Percentiles rank a stretch among this genome's conserved stretches.
Conservation (phyloP, 2,329 filamentous ascomycete species). For the Nigrograna mackinnonii region DNA sequence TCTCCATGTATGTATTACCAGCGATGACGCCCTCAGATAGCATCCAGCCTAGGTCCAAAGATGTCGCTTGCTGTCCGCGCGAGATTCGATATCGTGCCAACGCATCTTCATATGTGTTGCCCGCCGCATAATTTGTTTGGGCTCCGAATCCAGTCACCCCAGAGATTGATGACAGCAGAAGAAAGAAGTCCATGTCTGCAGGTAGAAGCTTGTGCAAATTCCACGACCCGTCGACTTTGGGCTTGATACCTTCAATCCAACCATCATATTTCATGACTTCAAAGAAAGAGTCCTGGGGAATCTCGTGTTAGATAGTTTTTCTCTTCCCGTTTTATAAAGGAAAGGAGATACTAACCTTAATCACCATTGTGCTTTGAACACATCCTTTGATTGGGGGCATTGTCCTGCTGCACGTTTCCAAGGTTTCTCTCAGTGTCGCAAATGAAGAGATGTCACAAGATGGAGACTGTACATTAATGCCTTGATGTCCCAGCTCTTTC, state of each 20-base stretch:
- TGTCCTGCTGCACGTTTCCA: constrained; percentile 4
- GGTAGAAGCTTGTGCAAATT: constrained; percentile 26
- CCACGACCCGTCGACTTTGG: constrained; percentile 40
- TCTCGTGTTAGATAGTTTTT: not conserved
- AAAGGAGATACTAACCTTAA: constrained; percentile 8
- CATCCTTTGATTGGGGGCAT: constrained; percentile 26
- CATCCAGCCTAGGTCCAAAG: constrained; percentile 17
- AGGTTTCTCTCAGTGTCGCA: constrained; percentile 7
- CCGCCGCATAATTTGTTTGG: constrained; percentile 29
- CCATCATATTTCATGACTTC: constrained; percentile 19
- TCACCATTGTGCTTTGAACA: constrained; percentile 25
- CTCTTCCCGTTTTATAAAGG: not conserved
- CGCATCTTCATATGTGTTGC: constrained; percentile 26
- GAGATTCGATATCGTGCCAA: constrained; percentile 22
- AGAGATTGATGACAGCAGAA: constrained; percentile 21
- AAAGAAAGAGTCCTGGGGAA: constrained; percentile 18
- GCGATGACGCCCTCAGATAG: not conserved
- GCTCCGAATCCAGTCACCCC: constrained; percentile 22
- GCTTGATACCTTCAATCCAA: constrained; percentile 11
- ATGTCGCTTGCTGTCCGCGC: constrained; percentile 15
- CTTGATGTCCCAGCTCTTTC: not conserved
- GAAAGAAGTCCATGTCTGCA: constrained; percentile 24
- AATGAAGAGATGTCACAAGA: constrained; percentile 26
- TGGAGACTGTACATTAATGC: constrained; percentile 4
- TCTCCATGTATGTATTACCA: not conserved